Conservation (phyloP, 2,329 filamentous ascomycete genomes). For the Talaromyces sp. region DNA sequence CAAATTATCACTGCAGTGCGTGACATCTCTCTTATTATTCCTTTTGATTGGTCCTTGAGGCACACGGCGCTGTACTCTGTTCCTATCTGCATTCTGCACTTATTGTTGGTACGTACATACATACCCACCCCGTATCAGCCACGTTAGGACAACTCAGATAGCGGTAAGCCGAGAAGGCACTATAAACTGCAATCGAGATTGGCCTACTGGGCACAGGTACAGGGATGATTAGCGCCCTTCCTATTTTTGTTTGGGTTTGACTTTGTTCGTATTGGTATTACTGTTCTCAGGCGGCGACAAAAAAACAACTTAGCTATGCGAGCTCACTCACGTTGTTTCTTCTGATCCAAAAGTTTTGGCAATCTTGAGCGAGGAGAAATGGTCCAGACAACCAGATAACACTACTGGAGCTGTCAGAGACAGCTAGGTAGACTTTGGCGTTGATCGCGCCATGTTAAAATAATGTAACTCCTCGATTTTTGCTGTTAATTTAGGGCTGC, state of each 20-base stretch:
- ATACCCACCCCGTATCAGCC: conserved; percentile 3
- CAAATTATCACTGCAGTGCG: neutral
- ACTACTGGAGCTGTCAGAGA: neutral
- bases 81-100: neutral
- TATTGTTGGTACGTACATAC: neutral
- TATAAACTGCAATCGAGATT: neutral
- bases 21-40: neutral
- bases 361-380: conserved; percentile 15
- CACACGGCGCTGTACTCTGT: neutral
- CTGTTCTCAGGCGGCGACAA: neutral
- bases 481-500: neutral
- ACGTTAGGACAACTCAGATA: conserved; percentile 9
- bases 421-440: neutral
- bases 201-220: neutral
- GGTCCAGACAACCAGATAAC: neutral
- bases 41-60: neutral
- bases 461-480: neutral
- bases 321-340: neutral
- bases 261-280: conserved; percentile 1
- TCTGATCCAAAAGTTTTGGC: neutral
- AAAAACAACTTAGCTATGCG: neutral
- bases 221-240: neutral
- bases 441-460: neutral
- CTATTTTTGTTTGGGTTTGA: neutral
- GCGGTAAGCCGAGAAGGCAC: neutral